A percentile compares a stretch with the other conserved stretches of the same genome.
Conservation (phyloP, 768 basidiomycete species). For the Kwoniella sp. region DNA sequence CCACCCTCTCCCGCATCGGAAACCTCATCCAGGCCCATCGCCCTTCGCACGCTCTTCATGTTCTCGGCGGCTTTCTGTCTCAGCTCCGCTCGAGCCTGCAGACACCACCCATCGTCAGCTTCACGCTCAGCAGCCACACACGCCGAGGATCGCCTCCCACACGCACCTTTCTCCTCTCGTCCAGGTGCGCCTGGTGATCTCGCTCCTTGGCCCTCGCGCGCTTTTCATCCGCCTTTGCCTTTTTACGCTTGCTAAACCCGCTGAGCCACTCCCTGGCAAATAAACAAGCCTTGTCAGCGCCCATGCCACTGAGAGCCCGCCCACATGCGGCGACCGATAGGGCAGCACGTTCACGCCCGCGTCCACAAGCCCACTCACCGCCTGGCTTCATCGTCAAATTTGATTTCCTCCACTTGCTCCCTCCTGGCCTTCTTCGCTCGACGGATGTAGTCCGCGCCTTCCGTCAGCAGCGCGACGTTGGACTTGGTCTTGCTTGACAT, state of each 20-base stretch:
- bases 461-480: slow-evolving; percentile 48
- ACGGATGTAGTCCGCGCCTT: slow-evolving; percentile 49
- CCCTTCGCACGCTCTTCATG: slow-evolving; percentile 69
- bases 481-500: slow-evolving; percentile 18
- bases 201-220: slow-evolving; percentile 68
- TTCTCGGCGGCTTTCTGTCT: slow-evolving; percentile 74
- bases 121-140: neutral
- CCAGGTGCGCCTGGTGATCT: slow-evolving; percentile 69
- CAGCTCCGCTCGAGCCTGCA: slow-evolving; percentile 70
- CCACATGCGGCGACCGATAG: neutral
- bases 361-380: slow-evolving; percentile 56
- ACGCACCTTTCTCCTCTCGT: slow-evolving; percentile 72
- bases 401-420: slow-evolving; percentile 68
- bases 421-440: slow-evolving; percentile 59
- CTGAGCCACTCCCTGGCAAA: slow-evolving; percentile 74
- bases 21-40: slow-evolving; percentile 50
- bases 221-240: slow-evolving; percentile 72
- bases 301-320: neutral
- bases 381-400: slow-evolving; percentile 82
- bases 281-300: neutral
- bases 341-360: neutral
- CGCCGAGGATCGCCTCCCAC: neutral
- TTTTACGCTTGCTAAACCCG: slow-evolving; percentile 88
- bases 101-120: neutral
- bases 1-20: slow-evolving; percentile 51